Conservation (phyloP, 2,329 filamentous ascomycete species). For the Nemania abortiva region DNA sequence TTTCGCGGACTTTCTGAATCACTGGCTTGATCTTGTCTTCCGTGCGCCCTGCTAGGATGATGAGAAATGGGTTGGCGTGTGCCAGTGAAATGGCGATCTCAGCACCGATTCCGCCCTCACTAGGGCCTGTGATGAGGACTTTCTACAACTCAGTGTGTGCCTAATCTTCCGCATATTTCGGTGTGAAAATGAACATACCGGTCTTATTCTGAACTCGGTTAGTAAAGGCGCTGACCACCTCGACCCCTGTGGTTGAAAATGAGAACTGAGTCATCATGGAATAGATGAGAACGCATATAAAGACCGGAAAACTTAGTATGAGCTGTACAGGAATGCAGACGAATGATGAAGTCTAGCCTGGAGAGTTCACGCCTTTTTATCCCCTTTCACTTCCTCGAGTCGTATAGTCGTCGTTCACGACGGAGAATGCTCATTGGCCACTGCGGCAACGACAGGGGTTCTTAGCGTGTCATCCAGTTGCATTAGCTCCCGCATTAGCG, state of each 20-base stretch:
- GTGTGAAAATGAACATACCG: conserved; percentile 2
- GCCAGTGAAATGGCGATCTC: conserved; percentile 24
- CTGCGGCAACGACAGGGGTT: not conserved
- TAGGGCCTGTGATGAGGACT: conserved; percentile 28
- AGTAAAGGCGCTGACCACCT: conserved; percentile 12
- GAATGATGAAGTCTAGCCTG: not conserved
- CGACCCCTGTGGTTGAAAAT: conserved; percentile 11
- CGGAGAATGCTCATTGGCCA: not conserved
- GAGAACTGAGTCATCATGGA: conserved; percentile 9
- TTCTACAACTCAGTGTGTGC: conserved; percentile 1
- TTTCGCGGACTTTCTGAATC: conserved; percentile 21
- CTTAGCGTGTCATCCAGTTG: conserved; percentile 22
- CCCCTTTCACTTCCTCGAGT: not conserved
- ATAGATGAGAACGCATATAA: not conserved
- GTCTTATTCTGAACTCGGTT: conserved; percentile 16
- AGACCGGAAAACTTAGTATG: not conserved
- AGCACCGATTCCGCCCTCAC: conserved; percentile 23
- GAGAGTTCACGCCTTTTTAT: not conserved
- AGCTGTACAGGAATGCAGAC: not conserved
- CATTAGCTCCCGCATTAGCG: conserved; percentile 10
- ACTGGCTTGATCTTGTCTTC: conserved; percentile 21
- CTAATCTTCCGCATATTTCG: not conserved
- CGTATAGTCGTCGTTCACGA: not conserved
- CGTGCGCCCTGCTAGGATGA: conserved; percentile 23
- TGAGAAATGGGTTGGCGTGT: conserved; percentile 11